Conservation (phyloP, 2,329 filamentous ascomycete genomes). For the Chalaropsis ovoidea region DNA sequence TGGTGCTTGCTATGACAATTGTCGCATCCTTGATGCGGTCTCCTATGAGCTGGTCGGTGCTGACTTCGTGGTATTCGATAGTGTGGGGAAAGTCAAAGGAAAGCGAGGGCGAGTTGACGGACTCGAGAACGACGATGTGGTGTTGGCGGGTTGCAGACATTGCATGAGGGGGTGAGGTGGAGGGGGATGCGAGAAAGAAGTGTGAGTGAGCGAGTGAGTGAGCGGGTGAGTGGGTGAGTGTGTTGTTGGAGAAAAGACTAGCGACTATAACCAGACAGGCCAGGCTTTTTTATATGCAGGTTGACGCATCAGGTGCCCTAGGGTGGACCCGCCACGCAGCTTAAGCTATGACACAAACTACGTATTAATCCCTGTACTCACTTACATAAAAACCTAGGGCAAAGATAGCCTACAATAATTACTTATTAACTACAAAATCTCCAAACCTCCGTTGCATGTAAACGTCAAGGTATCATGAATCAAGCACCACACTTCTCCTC, state of each 20-base stretch:
- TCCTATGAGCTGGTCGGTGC: conserved; percentile 12
- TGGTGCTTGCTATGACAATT: conserved; percentile 24
- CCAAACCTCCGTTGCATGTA: background rate
- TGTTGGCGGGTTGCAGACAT: conserved; percentile 6
- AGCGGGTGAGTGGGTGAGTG: background rate
- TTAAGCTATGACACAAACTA: background rate
- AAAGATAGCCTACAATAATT: too few species aligned
- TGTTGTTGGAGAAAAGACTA: background rate
- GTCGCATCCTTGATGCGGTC: conserved; percentile 21
- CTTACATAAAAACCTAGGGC: too few species aligned
- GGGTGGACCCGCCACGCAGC: background rate
- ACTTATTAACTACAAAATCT: too few species aligned
- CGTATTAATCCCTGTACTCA: conserved; percentile 10
- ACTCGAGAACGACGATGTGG: conserved; percentile 22
- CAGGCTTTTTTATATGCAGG: background rate
- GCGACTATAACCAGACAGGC: background rate
- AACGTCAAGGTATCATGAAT: background rate
- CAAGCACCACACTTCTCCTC: background rate
- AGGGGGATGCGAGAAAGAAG: background rate
- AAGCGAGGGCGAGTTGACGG: conserved; percentile 18
- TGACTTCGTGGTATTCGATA: conserved; percentile 14
- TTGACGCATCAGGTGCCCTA: background rate
- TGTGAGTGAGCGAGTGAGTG: background rate
- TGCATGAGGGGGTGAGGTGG: background rate
- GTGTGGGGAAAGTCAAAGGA: conserved; percentile 22